Base-by-base conservation (phyloP, 768 basidiomycete genomes). In the Cystobasidium onofrii region DNA sequence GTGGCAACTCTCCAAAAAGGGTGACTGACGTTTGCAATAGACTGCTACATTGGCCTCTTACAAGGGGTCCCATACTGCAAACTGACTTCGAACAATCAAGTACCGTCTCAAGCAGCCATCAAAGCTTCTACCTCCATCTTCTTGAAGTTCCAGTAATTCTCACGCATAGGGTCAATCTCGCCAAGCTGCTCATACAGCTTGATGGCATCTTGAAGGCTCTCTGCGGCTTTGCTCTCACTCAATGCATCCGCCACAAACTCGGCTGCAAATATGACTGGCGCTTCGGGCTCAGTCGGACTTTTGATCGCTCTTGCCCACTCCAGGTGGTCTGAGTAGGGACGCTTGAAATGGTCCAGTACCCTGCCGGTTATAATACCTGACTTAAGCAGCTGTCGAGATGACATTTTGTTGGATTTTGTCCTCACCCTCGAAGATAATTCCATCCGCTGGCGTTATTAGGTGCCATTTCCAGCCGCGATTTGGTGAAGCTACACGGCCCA, bases 381-480 rank as follows among this genome's bases (percentile, higher is more conserved):
- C n/a, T n/a, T n/a, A n/a, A n/a, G n/a, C n/a, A n/a, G n/a, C n/a
- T n/a, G n/a, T n/a, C n/a, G n/a, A n/a, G n/a, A n/a, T n/a, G n/a
- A n/a, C n/a, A n/a, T n/a, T n/a, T n/a, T n/a, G n/a, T n/a, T n/a
- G n/a, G n/a, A n/a, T n/a, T n/a, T 39, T 39, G 15, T 39, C 39
- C 39, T 15, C 39, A 83, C 81, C 82, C 96, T 74, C 95, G 87
- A 12, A 98, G 85, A 81, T 96, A 99, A 81, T 96, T 96, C 96
- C 96, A 99, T 0, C 92, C 90, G 0, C 93, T 95, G 0, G 88
- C 86, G 77, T 99, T 99, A 81, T 93, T 94, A 7, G 96, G 92
- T 2, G 90, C 91, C 13, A 89, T 82, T 23, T 89, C 86, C 64
- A 98, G 90, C 79, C 88, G 88, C 77, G 88, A 84, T 81, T 94